Evolutionary conservation across 495 filamentous ascomycete genomes (phyloP).

Genomic region (Neurospora africana): DNA sequence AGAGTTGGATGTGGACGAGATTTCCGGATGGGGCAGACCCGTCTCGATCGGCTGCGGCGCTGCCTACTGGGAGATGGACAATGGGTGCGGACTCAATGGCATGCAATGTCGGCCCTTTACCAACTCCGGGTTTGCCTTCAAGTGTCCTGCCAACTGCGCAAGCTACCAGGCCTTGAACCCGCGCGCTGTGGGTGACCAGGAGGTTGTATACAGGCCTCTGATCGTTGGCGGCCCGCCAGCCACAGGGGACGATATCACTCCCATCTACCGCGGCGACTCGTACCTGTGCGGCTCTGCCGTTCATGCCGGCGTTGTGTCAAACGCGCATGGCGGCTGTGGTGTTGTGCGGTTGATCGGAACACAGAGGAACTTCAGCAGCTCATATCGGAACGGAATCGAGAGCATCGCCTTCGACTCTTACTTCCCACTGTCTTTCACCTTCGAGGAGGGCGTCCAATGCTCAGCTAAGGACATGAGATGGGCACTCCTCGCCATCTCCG

Average conservation of each 20-base stretch:
- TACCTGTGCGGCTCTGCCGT: conserved; percentile 75
- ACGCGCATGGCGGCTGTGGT: conserved; percentile 60
- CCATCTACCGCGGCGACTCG: conserved; percentile 40
- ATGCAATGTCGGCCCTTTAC: conserved; percentile 73
- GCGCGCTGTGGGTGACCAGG: conserved; percentile 61
- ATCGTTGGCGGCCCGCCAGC: conserved; percentile 63
- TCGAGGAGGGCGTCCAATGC: conserved; percentile 43
- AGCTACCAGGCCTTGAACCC: conserved; percentile 57
- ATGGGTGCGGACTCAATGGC: conserved; percentile 70
- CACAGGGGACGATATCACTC: conserved; percentile 18
- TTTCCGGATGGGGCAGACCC: conserved; percentile 59
- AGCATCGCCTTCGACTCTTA: conserved; percentile 33
- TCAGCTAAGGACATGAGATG: conserved; percentile 56
- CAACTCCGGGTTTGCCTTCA: conserved; percentile 57
- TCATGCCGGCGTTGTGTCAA: conserved; percentile 32
- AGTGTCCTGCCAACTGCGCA: conserved; percentile 68
- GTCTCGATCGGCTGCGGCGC: conserved; percentile 57
- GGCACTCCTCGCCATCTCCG: conserved; percentile 62
- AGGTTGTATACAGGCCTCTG: conserved; percentile 57
- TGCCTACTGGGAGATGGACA: conserved; percentile 54
- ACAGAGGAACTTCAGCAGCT: conserved; percentile 6
- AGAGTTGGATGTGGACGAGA: conserved; percentile 51
- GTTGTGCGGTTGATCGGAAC: conserved; percentile 9
- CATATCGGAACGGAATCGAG: conserved; percentile 13
- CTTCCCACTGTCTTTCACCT: conserved; percentile 56